A percentile compares a stretch with the other conserved stretches of the same genome.
These are phyloP conservation scores for Rubia tinctorum DNA, from an alignment of 305 asterid species.

Conservation along the genomic window DNA sequence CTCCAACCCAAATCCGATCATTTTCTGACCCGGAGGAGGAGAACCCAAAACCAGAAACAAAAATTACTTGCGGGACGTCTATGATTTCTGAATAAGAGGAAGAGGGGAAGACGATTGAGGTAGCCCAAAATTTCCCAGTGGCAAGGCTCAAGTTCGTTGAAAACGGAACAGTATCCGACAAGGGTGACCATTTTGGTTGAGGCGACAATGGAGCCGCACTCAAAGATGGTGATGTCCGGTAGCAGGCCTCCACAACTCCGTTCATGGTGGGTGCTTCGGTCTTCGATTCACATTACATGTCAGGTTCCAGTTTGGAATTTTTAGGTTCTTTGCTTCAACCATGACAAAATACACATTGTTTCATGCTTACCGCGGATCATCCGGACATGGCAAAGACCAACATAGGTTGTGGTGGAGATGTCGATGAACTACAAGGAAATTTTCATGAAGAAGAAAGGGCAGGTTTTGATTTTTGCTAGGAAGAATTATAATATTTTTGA, in stretches of 20 bases:
- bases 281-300: not conserved
- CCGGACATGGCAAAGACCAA: conserved; percentile 12
- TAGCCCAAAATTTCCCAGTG: conserved; percentile 90
- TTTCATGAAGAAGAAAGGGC: conserved; percentile 22
- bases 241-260: conserved; percentile 69
- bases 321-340: not conserved
- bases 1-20: too few relatives aligned
- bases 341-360: conserved; percentile 9
- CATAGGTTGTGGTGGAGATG: conserved; percentile 23
- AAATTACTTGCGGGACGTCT: too few relatives aligned
- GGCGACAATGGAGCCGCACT: conserved; percentile 77
- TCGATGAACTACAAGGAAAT: conserved; percentile 19
- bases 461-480: conserved; percentile 10
- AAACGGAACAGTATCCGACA: conserved; percentile 84
- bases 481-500: conserved; percentile 25
- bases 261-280: conserved; percentile 65
- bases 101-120: too few relatives aligned
- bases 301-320: not conserved
- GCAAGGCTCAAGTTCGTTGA: conserved; percentile 88
- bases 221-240: conserved; percentile 59
- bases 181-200: conserved; percentile 77
- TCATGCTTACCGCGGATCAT: conserved; percentile 11
- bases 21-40: too few relatives aligned
- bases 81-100: too few relatives aligned
- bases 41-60: too few relatives aligned